These are phyloP conservation scores for Globisporangium canariense DNA, from an alignment of 352 stramenopile species.

Conservation along the genomic window DNA sequence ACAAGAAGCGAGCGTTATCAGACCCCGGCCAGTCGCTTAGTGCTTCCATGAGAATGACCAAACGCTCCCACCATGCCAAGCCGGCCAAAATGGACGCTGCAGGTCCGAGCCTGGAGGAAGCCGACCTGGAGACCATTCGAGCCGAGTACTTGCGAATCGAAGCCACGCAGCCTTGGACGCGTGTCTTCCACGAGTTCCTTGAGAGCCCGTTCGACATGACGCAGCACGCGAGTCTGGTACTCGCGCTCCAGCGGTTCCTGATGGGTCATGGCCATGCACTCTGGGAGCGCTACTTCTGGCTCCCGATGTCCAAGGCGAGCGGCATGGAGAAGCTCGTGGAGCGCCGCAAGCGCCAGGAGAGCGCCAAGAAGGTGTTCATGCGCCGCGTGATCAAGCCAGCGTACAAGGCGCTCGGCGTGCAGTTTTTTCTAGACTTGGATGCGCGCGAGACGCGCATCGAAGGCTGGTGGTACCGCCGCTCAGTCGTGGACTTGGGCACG, in stretches of 20 bases:
- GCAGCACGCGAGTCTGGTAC: conserved; percentile 11
- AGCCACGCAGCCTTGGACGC: conserved; percentile 25
- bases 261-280: conserved; percentile 21
- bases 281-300: conserved; percentile 36
- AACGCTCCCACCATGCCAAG: not conserved
- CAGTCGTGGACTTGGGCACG: conserved; percentile 17
- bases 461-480: conserved; percentile 30
- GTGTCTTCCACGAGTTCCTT: conserved; percentile 21
- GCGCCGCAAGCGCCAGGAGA: conserved; percentile 22
- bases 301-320: conserved; percentile 13
- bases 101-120: not conserved
- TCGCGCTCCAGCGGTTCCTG: conserved; percentile 23
- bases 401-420: conserved; percentile 22
- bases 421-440: conserved; percentile 30
- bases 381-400: conserved; percentile 19
- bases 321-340: not conserved
- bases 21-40: not conserved
- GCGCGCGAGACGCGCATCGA: conserved; percentile 5
- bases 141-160: conserved; percentile 19
- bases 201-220: conserved; percentile 20
- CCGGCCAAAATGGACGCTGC: not conserved
- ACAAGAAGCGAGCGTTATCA: not conserved
- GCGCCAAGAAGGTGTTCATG: conserved; percentile 19
- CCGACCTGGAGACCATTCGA: conserved; percentile 13
- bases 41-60: not conserved